Evolutionary conservation across 73 alveolate genomes (phyloP), one percentile per base, ranked within the genome.

Genomic region (Blepharisma japonicum): DNA sequence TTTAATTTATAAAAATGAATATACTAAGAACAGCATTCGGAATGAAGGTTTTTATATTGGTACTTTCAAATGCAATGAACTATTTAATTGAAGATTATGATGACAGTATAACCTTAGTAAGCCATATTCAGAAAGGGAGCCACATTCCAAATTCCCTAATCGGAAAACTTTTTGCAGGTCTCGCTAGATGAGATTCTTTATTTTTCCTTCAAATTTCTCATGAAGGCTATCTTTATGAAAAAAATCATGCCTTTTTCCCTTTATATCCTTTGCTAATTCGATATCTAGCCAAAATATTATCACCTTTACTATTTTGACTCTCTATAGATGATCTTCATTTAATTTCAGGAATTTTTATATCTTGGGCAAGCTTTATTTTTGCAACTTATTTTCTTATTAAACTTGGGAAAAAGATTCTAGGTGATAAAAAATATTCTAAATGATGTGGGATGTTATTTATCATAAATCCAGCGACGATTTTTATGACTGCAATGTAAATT

Each of bases 221-320:
- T 39, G 80, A 70, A 70, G 80, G 80, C 14, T 70, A 70, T 45
- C 20, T 70, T 70, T 70, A n/a, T 70, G 80, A 70, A 45, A 70
- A 70, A 45, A 70, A 70, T 45, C 80, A 70, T 70, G 80, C 80
- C 5, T 70, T 70, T 47, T 70, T 70, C 42, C 80, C 80, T 14
- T 8, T 23, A 20, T 70, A 14, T 70, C 80, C 80, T 39, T 20
- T 61, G 80, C 4, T 70, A n/a, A 45, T 70, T 45, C 21, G 66
- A 39, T 11, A 9, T 38, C 11, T 47, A 2, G 32, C 42, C 11
- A 11, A n/a, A 14, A 45, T 45, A 0, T 4, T 70, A n/a, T 38
- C 70, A 11, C 80, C 21, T 70, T 2, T 70, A n/a, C n/a, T 39
- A 70, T n/a, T n/a, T 18, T 39, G 23, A 18, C 9, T 45, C 21